A percentile compares a stretch with the other conserved stretches of the same genome.
These are phyloP conservation scores for Sinapis alba DNA, from an alignment of 441 rosid species.

Conservation along the genomic window DNA sequence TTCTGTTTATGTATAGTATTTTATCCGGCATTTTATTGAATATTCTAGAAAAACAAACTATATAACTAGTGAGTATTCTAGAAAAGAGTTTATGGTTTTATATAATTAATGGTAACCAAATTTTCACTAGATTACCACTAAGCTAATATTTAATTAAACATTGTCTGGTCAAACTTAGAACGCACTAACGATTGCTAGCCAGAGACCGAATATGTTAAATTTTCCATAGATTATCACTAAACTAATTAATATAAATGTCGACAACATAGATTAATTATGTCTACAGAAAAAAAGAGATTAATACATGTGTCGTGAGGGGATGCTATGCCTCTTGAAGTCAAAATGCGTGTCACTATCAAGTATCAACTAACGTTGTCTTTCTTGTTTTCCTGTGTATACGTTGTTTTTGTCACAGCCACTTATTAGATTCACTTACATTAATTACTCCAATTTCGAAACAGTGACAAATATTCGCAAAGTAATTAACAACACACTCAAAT, in stretches of 20 bases:
- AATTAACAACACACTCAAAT: not conserved
- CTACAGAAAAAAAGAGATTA: not conserved
- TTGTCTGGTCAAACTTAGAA: not conserved
- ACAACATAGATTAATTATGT: not conserved
- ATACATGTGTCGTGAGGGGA: constrained; percentile 5
- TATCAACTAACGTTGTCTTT: constrained; percentile 24
- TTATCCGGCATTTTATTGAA: not conserved
- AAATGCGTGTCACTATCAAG: constrained; percentile 27
- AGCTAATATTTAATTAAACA: not conserved
- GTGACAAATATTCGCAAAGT: not conserved
- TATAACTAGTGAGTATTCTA: not conserved
- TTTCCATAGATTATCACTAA: not conserved
- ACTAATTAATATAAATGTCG: not conserved
- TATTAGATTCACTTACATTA: constrained; percentile 10
- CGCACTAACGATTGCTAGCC: constrained; percentile 1
- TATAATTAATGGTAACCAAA: not conserved
- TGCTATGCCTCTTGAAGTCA: constrained; percentile 20
- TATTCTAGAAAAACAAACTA: not conserved
- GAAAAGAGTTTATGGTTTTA: not conserved
- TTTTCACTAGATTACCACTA: not conserved
- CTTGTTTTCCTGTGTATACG: not conserved
- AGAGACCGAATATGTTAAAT: not conserved
- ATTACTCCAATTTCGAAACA: constrained; percentile 3
- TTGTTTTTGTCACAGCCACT: constrained; percentile 1
- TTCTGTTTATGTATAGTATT: constrained; percentile 2